These are phyloP conservation scores for Lagerstroemia speciosa DNA, from an alignment of 345 rosid genomes.

Conservation along the genomic window DNA sequence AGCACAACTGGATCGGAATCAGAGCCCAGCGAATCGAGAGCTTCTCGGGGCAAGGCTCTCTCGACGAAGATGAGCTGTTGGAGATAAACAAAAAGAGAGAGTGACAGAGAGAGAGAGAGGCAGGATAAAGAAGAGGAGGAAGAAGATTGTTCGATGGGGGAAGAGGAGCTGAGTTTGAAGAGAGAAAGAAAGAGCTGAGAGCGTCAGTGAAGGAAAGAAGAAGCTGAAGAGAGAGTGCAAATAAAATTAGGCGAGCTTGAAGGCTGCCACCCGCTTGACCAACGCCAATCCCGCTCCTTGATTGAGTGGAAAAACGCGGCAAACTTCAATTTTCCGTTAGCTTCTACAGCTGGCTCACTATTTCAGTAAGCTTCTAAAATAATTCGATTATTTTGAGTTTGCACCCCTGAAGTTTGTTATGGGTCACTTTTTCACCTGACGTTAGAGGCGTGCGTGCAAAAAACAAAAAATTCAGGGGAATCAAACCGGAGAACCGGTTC, in stretches of 20 bases:
- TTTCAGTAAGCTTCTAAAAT: too few species aligned
- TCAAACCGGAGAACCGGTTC: too few species aligned
- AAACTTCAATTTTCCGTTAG: constrained; percentile 2
- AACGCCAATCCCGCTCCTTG: background rate
- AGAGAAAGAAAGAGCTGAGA: background rate
- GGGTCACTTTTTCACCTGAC: too few species aligned
- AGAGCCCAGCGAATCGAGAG: constrained; percentile 9
- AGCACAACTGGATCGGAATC: background rate
- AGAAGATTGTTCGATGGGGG: background rate
- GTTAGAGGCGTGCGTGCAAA: too few species aligned
- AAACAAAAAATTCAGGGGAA: too few species aligned
- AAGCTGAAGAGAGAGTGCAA: background rate
- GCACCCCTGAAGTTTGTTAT: too few species aligned
- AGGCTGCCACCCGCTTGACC: background rate
- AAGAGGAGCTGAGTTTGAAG: background rate
- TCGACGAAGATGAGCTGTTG: constrained; percentile 6
- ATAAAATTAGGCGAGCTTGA: background rate
- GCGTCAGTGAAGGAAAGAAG: background rate
- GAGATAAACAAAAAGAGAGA: too few species aligned
- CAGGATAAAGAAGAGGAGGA: background rate
- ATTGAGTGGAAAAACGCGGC: background rate
- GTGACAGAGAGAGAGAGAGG: background rate
- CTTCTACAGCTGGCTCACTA: background rate
- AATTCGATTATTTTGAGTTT: too few species aligned
- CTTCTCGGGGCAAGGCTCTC: constrained; percentile 5